These are phyloP conservation scores for Mycena rebaudengoi DNA, from an alignment of 768 basidiomycete genomes.

Conservation along the genomic window DNA sequence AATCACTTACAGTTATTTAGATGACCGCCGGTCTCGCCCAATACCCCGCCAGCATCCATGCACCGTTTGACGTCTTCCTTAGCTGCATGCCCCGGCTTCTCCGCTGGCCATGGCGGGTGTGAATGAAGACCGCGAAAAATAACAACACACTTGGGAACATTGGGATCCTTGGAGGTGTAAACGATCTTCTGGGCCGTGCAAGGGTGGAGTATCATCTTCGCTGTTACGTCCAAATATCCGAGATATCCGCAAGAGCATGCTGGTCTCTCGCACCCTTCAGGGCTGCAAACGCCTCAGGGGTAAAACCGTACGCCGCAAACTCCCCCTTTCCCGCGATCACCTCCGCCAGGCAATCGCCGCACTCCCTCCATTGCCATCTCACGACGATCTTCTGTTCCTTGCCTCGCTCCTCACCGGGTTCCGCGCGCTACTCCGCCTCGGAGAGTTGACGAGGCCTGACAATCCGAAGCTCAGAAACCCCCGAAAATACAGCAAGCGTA, in stretches of 20 bases:
- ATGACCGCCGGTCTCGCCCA: too few relatives aligned
- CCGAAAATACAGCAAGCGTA: constrained; percentile 25
- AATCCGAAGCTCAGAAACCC: background rate
- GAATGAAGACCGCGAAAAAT: too few relatives aligned
- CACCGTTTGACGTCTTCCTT: too few relatives aligned
- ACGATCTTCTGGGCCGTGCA: too few relatives aligned
- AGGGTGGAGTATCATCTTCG: too few relatives aligned
- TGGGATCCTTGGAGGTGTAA: too few relatives aligned
- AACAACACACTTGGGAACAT: too few relatives aligned
- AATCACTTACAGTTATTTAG: too few relatives aligned
- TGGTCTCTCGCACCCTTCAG: constrained; percentile 38
- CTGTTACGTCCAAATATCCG: constrained; percentile 41
- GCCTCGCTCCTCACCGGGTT: constrained; percentile 26
- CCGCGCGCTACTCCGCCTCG: constrained; percentile 25
- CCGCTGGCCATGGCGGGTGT: too few relatives aligned
- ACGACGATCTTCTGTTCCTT: constrained; percentile 25
- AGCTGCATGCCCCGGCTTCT: too few relatives aligned
- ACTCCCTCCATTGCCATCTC: background rate
- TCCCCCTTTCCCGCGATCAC: constrained; percentile 29
- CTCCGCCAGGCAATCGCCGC: constrained; percentile 7
- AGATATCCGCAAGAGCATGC: constrained; percentile 11
- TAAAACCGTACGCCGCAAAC: constrained; percentile 32
- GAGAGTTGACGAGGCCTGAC: constrained; percentile 32
- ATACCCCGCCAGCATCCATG: too few relatives aligned
- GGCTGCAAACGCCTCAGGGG: constrained; percentile 37